phyloP scores from a whole-genome alignment of 169 alveolate species.

The Theileria parva region DNA sequence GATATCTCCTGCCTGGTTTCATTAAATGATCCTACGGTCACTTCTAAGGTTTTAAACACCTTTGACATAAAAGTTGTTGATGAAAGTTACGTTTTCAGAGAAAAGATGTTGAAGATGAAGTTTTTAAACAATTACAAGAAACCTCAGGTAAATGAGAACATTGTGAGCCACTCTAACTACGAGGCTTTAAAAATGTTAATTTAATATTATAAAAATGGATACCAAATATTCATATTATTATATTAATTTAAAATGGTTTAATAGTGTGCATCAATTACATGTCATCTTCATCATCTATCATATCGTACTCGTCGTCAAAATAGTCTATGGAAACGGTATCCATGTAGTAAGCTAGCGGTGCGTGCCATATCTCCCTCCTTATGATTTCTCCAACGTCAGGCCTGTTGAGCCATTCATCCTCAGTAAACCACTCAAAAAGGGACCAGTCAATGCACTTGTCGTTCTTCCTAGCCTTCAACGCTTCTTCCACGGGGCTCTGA shows the following conservation, averaged over 20 bases:
- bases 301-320: conserved; percentile 78
- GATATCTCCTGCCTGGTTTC: conserved; percentile 3
- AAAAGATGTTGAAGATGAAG: not conserved
- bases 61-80: not conserved
- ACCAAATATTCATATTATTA: not conserved
- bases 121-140: conserved; percentile 3
- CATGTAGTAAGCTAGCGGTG: conserved; percentile 83
- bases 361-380: conserved; percentile 89
- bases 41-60: not conserved
- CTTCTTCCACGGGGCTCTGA: conserved; percentile 66
- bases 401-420: conserved; percentile 77
- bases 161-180: not conserved
- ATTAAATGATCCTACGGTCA: not conserved
- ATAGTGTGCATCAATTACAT: not conserved
- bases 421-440: conserved; percentile 79
- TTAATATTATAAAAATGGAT: not conserved
- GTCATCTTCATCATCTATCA: conserved; percentile 65
- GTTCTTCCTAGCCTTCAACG: conserved; percentile 50
- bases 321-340: conserved; percentile 72
- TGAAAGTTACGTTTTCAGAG: not conserved
- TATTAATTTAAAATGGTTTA: not conserved
- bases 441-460: conserved; percentile 77
- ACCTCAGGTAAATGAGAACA: not conserved
- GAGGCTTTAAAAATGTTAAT: not conserved
- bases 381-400: conserved; percentile 87